Evolutionary conservation across 495 filamentous ascomycete genomes (phyloP), one percentile per base, ranked within the genome.

Genomic region (Penicillium fimorum): DNA sequence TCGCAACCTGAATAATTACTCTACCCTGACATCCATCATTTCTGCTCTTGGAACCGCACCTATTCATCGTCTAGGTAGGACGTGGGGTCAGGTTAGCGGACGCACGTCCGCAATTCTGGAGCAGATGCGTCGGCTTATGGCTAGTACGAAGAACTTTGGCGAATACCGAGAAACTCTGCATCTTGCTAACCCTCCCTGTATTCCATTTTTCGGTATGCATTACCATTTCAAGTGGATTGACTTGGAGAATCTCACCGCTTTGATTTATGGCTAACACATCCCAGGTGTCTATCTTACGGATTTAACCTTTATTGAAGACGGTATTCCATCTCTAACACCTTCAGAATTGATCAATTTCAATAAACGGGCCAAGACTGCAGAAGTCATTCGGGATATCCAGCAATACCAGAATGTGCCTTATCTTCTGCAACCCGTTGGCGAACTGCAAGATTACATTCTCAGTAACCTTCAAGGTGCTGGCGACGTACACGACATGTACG

Each of bases 401-500:
- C 91, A 96, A 70, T 97, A 96, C 67, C 95, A 98, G 69, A 96
- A 96, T 62, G 89, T 94, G 17, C 91, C 91, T 25, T 98, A 98
- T 65, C 86, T 90, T 6, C 79, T 98, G 38, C 87, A 91, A 69
- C 82, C 92, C 0, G 92, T 98, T 9, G 82, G 84, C 15, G 94
- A 97, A 70, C 81, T 98, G 61, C 95, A 97, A 70, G 92, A 97
- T 60, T 97, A 97, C 75, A 97, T 98, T 54, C 78, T 97, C 55
- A 89, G 85, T 65, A 96, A 96, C 70, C 93, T 98, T 84, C 87
- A 93, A 75, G 84, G 84, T 10, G 94, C 94, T 2, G 88, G 89
- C 42, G 95, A 97, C 68, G 93, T 98, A 57, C 92, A 97, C 71
- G 92, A 97, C 78, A 97, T 97, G 95, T 98, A 97, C 74, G 91